phyloP scores from a whole-genome alignment of 2,329 filamentous ascomycete genomes.

The Hypoxylon sp. region DNA sequence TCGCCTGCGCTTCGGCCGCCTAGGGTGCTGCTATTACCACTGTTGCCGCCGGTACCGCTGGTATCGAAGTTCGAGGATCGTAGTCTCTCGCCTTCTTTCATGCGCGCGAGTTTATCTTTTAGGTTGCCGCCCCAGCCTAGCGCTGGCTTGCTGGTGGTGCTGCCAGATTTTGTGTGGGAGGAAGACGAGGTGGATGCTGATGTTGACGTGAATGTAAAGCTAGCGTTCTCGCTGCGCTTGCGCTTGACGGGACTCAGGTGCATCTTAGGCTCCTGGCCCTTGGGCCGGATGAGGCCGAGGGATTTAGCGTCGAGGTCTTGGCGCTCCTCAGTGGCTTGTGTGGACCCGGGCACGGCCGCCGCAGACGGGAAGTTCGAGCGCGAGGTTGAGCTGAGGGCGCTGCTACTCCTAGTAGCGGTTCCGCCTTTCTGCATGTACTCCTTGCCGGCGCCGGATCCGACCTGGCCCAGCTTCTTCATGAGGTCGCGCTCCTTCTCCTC shows the following conservation, averaged over 20 bases:
- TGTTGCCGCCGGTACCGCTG: background rate
- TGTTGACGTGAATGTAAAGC: conserved; percentile 54
- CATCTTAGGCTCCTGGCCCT: conserved; percentile 62
- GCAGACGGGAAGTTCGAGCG: background rate
- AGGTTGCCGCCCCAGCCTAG: conserved; percentile 72
- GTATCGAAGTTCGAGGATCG: conserved; percentile 14
- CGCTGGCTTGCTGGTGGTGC: conserved; percentile 34
- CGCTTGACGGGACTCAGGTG: conserved; percentile 73
- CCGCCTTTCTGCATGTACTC: conserved; percentile 74
- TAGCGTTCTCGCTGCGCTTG: conserved; percentile 70
- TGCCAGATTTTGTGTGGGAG: conserved; percentile 20
- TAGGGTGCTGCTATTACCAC: background rate
- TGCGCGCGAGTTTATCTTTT: conserved; percentile 69
- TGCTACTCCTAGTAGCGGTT: conserved; percentile 31
- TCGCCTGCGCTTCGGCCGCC: background rate
- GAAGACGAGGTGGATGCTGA: background rate
- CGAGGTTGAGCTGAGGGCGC: conserved; percentile 10
- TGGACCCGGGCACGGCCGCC: conserved; percentile 45
- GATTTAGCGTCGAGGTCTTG: conserved; percentile 61
- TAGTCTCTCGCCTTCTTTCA: conserved; percentile 73
- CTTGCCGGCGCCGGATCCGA: conserved; percentile 76
- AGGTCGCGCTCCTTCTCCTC: conserved; percentile 82
- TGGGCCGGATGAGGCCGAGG: conserved; percentile 60
- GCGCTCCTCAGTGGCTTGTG: conserved; percentile 55
- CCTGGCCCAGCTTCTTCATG: conserved; percentile 74